Percentiles rank a stretch among this genome's conserved stretches.
These are phyloP conservation scores for Aaosphaeria pasadenensis DNA, from an alignment of 2,329 filamentous ascomycete genomes.

Conservation along the genomic window DNA sequence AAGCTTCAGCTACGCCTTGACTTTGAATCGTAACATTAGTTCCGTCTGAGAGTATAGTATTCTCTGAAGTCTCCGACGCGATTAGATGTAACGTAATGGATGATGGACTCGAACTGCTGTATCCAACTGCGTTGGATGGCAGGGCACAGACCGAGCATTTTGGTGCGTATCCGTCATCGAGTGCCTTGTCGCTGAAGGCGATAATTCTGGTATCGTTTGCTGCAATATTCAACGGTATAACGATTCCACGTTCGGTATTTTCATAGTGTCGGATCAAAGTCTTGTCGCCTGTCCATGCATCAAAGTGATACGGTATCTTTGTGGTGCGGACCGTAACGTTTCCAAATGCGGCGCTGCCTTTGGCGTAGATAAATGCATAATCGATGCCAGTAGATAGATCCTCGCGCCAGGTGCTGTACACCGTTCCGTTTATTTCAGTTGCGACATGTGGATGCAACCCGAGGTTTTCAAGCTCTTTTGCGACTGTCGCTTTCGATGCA, in stretches of 20 bases:
- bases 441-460: conserved; percentile 27
- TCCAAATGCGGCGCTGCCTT: conserved; percentile 23
- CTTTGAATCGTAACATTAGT: too few species aligned
- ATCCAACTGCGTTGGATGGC: too few species aligned
- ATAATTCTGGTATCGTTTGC: conserved; percentile 43
- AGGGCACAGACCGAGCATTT: too few species aligned
- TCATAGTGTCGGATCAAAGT: conserved; percentile 33
- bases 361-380: conserved; percentile 29
- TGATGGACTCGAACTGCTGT: too few species aligned
- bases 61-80: too few species aligned
- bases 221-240: conserved; percentile 36
- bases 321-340: conserved; percentile 12
- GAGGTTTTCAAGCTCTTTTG: conserved; percentile 26
- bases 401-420: conserved; percentile 26
- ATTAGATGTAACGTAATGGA: too few species aligned
- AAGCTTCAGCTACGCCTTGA: too few species aligned
- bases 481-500: conserved; percentile 25
- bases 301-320: conserved; percentile 32
- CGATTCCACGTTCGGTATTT: conserved; percentile 11
- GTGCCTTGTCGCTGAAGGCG: conserved; percentile 23
- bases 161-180: too few species aligned
- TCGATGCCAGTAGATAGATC: conserved; percentile 19
- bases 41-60: too few species aligned
- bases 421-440: conserved; percentile 22
- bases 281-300: conserved; percentile 45